Conservation (phyloP, 139 green algal genomes). For the Micromonas pusilla region DNA sequence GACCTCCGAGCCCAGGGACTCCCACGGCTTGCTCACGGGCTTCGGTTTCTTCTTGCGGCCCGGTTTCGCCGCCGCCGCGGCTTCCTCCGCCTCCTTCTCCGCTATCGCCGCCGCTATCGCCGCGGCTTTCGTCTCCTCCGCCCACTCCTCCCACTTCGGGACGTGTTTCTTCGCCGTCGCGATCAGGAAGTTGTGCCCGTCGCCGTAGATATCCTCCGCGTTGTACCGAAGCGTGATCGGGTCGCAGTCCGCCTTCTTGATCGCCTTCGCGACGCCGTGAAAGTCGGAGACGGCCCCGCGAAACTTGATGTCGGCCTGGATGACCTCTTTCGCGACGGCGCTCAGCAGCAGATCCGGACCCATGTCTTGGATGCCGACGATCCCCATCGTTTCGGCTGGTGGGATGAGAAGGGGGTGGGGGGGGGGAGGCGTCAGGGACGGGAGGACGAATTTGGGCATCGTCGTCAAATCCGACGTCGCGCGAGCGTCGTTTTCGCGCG, state of each 20-base stretch:
- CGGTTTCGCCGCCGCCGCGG: neutral
- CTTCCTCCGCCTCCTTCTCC: constrained; percentile 1
- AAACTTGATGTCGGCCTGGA: constrained; percentile 75
- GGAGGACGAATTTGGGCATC: neutral
- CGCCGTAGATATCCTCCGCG: constrained; percentile 66
- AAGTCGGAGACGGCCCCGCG: constrained; percentile 74
- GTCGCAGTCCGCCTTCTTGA: constrained; percentile 56
- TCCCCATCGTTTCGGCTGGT: constrained; percentile 28
- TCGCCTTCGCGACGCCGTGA: constrained; percentile 51
- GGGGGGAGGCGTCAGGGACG: neutral
- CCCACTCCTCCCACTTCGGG: constrained; percentile 25
- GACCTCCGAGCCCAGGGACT: constrained; percentile 36
- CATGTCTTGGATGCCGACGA: constrained; percentile 22
- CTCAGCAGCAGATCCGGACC: constrained; percentile 32
- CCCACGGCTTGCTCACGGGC: constrained; percentile 33
- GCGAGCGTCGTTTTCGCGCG: no score
- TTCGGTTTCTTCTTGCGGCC: constrained; percentile 8
- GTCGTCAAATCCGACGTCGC: no score
- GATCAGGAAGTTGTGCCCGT: constrained; percentile 77
- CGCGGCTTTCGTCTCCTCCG: neutral
- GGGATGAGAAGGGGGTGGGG: neutral
- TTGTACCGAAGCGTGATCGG: constrained; percentile 53
- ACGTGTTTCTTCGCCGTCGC: constrained; percentile 19
- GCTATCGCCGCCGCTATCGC: neutral
- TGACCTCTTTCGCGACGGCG: constrained; percentile 44